Conservation (phyloP, 1,139 yeast species). For the Groenewaldozyma auringiensis region DNA sequence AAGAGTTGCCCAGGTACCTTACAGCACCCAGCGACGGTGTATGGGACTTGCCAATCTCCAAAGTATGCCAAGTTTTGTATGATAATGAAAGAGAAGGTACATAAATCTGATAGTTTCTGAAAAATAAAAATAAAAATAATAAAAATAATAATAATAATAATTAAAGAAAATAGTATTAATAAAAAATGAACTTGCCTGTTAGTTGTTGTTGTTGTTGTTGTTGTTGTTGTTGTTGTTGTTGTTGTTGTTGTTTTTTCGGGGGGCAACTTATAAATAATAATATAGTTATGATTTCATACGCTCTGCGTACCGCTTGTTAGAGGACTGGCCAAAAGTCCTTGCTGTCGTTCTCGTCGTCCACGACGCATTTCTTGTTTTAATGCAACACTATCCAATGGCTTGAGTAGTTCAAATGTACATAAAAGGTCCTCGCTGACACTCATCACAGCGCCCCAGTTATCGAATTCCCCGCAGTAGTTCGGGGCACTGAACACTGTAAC, state of each 20-base stretch:
- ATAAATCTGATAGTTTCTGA: no score
- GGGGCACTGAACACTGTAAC: conserved; percentile 97
- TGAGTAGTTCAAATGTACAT: conserved; percentile 86
- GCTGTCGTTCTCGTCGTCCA: conserved; percentile 31
- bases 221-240: no score
- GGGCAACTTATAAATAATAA: conserved; percentile 5
- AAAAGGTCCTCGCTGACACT: conserved; percentile 85
- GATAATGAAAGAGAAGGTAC: conserved; percentile 11
- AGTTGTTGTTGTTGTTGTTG: no score
- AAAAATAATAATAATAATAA: neutral
- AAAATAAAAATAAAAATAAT: no score
- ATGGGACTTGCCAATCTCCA: conserved; percentile 68
- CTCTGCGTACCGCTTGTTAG: neutral
- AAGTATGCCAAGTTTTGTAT: conserved; percentile 65
- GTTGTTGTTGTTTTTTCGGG: no score
- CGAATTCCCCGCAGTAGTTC: conserved; percentile 96
- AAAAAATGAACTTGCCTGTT: neutral
- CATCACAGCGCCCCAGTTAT: conserved; percentile 99
- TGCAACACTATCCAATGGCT: conserved; percentile 89
- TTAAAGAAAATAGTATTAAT: neutral
- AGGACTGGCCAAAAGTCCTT: conserved; percentile 12
- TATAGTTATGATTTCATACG: neutral
- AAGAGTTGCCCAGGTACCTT: conserved; percentile 33
- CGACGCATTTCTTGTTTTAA: conserved; percentile 64
- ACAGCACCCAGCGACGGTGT: conserved; percentile 67